These are phyloP conservation scores for Phellopilus nigrolimitatus DNA, from an alignment of 1,284 basidiomycete genomes.

Conservation along the genomic window DNA sequence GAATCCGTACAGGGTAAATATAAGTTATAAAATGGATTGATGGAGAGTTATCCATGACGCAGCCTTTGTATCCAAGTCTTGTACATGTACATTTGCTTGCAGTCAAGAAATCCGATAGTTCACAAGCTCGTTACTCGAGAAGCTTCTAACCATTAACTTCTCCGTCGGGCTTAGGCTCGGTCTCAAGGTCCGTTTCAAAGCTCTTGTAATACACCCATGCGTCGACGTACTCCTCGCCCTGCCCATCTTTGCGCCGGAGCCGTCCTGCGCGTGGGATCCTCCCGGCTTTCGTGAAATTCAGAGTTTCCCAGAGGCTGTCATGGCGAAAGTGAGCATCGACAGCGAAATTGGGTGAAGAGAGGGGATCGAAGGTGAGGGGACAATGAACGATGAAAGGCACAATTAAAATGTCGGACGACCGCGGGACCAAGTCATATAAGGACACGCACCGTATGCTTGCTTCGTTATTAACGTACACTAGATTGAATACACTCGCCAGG, in stretches of 20 bases:
- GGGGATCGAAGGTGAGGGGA: conserved; percentile 23
- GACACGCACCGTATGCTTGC: conserved; percentile 57
- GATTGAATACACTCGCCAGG: conserved; percentile 87
- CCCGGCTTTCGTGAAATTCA: conserved; percentile 81
- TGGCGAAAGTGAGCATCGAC: conserved; percentile 39
- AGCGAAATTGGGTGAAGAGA: conserved; percentile 33
- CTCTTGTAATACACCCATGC: conserved; percentile 84
- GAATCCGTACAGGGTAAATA: no score
- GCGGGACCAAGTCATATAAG: conserved; percentile 9
- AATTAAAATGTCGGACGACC: neutral
- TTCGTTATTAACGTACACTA: conserved; percentile 83
- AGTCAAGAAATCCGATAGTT: no score
- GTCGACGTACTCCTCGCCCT: conserved; percentile 83
- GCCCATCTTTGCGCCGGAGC: conserved; percentile 58
- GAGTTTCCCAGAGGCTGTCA: conserved; percentile 83
- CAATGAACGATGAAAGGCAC: neutral
- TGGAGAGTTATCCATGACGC: no score
- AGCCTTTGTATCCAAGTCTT: no score
- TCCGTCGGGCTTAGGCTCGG: no score
- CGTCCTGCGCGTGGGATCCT: conserved; percentile 82
- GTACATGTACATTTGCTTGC: no score
- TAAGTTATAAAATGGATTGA: no score
- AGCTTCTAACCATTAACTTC: no score
- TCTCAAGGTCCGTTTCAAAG: no score
- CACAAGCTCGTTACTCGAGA: no score